A percentile compares a stretch with the other conserved stretches of the same genome.
Conservation (phyloP, 805 yeast genomes). For the Wickerhamomyces canadensis region DNA sequence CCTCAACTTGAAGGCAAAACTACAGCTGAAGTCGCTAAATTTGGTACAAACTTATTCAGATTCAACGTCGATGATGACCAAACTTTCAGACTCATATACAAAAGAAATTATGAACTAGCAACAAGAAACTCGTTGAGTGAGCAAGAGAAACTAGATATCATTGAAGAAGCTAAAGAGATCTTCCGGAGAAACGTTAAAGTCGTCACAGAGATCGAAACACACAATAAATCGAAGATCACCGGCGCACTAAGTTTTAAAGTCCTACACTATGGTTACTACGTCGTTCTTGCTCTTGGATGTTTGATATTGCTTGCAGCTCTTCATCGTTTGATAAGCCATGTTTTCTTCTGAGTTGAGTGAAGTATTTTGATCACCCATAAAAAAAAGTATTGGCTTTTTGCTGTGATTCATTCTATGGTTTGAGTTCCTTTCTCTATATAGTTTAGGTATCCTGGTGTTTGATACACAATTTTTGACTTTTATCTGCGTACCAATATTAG, state of each 20-base stretch:
- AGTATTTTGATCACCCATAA: too few relatives aligned
- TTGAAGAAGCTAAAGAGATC: conserved; percentile 60
- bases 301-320: conserved; percentile 30
- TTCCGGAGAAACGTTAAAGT: conserved; percentile 58
- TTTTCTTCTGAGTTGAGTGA: conserved; percentile 4
- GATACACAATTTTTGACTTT: too few relatives aligned
- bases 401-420: too few relatives aligned
- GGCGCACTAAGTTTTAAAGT: conserved; percentile 49
- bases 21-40: conserved; percentile 53
- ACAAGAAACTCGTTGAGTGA: conserved; percentile 71
- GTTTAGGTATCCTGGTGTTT: too few relatives aligned
- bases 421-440: too few relatives aligned
- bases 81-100: conserved; percentile 57
- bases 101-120: conserved; percentile 70
- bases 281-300: conserved; percentile 27
- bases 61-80: conserved; percentile 68
- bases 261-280: conserved; percentile 47
- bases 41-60: conserved; percentile 67
- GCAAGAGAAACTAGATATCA: conserved; percentile 61
- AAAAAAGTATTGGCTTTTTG: too few relatives aligned
- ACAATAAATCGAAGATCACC: conserved; percentile 54
- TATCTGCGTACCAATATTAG: too few relatives aligned
- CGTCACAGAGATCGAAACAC: conserved; percentile 60
- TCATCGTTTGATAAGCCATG: conserved; percentile 27
- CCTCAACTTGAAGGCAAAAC: conserved; percentile 65